Base-by-base conservation (phyloP, 768 basidiomycete species). In the Amanita polypyramis region DNA sequence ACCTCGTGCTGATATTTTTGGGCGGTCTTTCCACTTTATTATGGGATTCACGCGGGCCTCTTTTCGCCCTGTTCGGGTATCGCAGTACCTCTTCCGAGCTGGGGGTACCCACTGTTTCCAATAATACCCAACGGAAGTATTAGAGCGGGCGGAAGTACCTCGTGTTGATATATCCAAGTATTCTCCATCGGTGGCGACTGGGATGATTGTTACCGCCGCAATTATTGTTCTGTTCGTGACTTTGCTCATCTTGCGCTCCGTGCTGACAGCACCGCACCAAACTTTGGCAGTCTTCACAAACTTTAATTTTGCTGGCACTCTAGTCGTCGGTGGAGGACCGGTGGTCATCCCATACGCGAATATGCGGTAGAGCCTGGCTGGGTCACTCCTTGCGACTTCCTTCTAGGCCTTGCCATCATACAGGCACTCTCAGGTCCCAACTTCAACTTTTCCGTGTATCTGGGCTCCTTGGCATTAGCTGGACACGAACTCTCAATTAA, bases 241-340 rank as follows among this genome's bases (percentile, higher is more conserved):
- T 7, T 58, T 67, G 29, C 59, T 69, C 45, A 54, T 58, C 12
- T 43, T 66, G 4, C 60, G 66, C 3, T 60, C 55, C 7, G 54
- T 53, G 3, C 50, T 66, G 15, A 51, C 43, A 9, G 42, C 45
- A 14, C 52, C 60, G 2, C 63, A 64, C 4, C 55, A 64, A 30
- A 51, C 63, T 27, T 55, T 70, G 21, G 52, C 60, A 8, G 54
- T 74, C 15, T 74, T 73, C 59, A 67, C 62, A 44, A 73, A 70
- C 55, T 68, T 74, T 66, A 64, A 70, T 54, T 57, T 74, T 11
- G 73, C 70, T 1, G 74, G 74, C 7, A 68, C 67, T 8, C 69
- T 73, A 49, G 73, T 75, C 33, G 72, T 74, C 48, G 74, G 70
- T 23, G 77, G 76, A 11, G 77, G 77, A 32, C 76, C 77, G 1